These are phyloP conservation scores for Agrocybe chaxingu DNA, from an alignment of 768 basidiomycete species.

Conservation along the genomic window DNA sequence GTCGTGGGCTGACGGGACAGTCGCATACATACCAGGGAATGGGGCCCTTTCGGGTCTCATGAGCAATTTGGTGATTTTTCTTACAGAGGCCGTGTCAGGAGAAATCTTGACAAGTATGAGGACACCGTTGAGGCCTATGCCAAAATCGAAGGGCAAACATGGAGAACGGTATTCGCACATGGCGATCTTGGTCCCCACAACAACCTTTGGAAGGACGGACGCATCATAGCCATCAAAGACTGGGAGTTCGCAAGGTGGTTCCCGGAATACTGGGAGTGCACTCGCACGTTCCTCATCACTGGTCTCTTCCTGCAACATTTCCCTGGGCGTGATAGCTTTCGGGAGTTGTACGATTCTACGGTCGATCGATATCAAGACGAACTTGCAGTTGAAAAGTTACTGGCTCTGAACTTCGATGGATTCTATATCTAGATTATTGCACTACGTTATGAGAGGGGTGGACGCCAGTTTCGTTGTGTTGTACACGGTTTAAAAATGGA, in stretches of 20 bases:
- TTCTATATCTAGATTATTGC: no score
- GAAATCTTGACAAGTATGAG: conserved; percentile 1
- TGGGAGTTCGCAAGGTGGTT: conserved; percentile 16
- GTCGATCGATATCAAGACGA: no score
- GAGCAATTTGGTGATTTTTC: conserved; percentile 2
- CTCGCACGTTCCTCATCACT: not conserved
- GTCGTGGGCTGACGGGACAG: conserved; percentile 2
- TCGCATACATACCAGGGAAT: conserved; percentile 4
- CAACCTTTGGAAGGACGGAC: conserved; percentile 11
- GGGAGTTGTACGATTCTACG: no score
- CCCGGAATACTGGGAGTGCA: conserved; percentile 17
- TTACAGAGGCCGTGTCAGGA: not conserved
- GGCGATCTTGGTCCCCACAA: conserved; percentile 17
- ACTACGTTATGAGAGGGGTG: not conserved
- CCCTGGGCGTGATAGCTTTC: no score
- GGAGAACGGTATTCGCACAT: conserved; percentile 13
- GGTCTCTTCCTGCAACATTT: no score
- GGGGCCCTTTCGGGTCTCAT: conserved; percentile 12
- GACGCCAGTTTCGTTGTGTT: not conserved
- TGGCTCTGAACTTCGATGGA: no score
- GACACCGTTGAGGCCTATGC: conserved; percentile 5
- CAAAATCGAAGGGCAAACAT: conserved; percentile 2
- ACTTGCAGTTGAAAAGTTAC: no score
- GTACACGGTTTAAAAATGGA: not conserved
- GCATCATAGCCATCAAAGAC: conserved; percentile 10